A percentile compares a stretch with the other conserved stretches of the same genome.
These are phyloP conservation scores for Gleditsia sinensis DNA, from an alignment of 306 rosid species.

Conservation along the genomic window DNA sequence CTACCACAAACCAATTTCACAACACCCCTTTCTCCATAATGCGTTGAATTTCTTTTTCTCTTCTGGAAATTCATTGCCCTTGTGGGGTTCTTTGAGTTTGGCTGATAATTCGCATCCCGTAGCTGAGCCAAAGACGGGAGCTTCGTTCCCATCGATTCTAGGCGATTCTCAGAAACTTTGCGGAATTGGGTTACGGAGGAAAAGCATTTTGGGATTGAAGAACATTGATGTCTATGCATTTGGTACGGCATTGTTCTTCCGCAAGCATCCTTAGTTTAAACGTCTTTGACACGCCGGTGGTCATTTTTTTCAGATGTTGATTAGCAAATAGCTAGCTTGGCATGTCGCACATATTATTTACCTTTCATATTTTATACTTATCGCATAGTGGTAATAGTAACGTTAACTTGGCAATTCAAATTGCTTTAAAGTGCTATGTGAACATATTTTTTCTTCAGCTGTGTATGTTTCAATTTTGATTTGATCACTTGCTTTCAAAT, in stretches of 20 bases:
- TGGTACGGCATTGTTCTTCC: slow-evolving; percentile 45
- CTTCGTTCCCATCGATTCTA: slow-evolving; percentile 66
- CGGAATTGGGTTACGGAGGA: slow-evolving; percentile 83
- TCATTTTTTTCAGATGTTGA: background rate
- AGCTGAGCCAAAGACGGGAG: slow-evolving; percentile 64
- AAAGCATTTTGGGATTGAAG: slow-evolving; percentile 75
- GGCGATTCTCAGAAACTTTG: slow-evolving; percentile 67
- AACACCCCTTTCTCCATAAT: slow-evolving; percentile 47
- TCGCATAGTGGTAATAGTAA: background rate
- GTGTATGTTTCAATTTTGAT: background rate
- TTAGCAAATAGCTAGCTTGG: too few species aligned
- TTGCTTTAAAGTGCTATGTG: background rate
- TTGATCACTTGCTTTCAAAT: background rate
- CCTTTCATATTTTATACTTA: background rate
- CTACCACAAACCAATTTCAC: slow-evolving; percentile 30
- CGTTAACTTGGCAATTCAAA: background rate
- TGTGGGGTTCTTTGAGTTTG: slow-evolving; percentile 75
- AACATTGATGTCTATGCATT: slow-evolving; percentile 88
- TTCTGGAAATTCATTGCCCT: slow-evolving; percentile 42
- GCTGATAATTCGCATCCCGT: slow-evolving; percentile 49
- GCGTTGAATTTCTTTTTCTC: slow-evolving; percentile 51
- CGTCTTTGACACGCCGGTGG: background rate
- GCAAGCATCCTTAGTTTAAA: background rate
- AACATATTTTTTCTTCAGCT: too few species aligned
- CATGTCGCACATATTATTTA: background rate